Base-by-base conservation (phyloP, 352 stramenopile species). In the Peronospora belbahrii region DNA sequence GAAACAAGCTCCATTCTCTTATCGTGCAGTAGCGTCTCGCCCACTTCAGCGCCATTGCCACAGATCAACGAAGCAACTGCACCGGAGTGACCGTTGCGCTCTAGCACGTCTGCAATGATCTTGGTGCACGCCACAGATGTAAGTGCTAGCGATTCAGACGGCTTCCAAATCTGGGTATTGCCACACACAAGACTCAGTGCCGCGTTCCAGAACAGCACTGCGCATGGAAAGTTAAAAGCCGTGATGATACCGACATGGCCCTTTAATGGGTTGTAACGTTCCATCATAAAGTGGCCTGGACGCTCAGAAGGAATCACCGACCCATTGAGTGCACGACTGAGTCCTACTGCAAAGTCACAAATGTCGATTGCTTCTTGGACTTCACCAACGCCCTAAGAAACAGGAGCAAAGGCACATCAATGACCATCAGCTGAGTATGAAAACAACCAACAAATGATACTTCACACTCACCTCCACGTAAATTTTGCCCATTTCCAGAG, bases 301-400 rank as follows among this genome's bases (percentile, higher is more conserved):
- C 88, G 81, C 53, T 97, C 88, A 2, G 82, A 95, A 13, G 86
- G 86, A 36, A 97, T 93, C 52, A 96, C 72, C 11, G 78, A 85
- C 34, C 88, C 88, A 43, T 92, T 92, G 4, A 97, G 65, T 28
- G 65, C 77, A 45, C 89, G 85, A 49, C 76, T 94, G 11, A 96
- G 59, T n/a, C 89, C 89, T 28, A 96, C 88, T 7, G 89, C 89
- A 51, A 96, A 94, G 60, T 97, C 89, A 50, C 89, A 97, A 38
- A 97, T 97, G 62, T 97, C 89, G 46, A 97, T 92, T 6, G 84
- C 85, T 37, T 97, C 89, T 57, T 97, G 89, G 20, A 97, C 88
- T 52, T 97, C 89, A 32, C 88, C 89, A 6, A 97, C 70, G 37
- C 86, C 88, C 65, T 91, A 55, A 38, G 24, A 10, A 27, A 28